These are phyloP conservation scores for Dactylorhiza incarnata DNA, from an alignment of 106 monocot species.

Conservation along the genomic window DNA sequence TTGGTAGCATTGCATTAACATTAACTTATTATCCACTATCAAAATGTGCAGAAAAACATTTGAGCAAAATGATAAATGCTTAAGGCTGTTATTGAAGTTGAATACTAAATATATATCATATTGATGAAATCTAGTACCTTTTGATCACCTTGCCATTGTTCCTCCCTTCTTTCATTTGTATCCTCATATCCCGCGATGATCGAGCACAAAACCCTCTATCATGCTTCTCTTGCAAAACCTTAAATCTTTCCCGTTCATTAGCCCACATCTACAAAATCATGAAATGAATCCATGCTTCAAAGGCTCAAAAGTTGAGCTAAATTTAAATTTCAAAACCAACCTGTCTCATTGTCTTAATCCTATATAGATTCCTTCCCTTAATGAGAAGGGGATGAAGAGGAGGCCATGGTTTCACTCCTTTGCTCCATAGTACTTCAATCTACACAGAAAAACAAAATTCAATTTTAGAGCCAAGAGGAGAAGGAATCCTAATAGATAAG, in stretches of 20 bases:
- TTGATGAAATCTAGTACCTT: constrained; percentile 14
- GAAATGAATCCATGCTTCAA: not conserved
- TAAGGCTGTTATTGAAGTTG: not conserved
- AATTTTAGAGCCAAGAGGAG: not conserved
- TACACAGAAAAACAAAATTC: constrained; percentile 1
- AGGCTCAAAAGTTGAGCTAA: not conserved
- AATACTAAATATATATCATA: not conserved
- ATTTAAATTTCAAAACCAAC: constrained; percentile 18
- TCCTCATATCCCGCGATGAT: constrained; percentile 50
- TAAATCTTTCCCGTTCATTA: constrained; percentile 59
- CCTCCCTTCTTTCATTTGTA: constrained; percentile 43
- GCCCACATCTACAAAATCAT: constrained; percentile 48
- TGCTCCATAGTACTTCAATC: constrained; percentile 89
- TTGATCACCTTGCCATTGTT: constrained; percentile 8
- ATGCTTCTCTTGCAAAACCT: constrained; percentile 74
- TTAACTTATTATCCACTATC: not conserved
- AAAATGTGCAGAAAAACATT: not conserved
- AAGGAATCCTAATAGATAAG: not conserved
- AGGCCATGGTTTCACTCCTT: constrained; percentile 62
- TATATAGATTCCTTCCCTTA: constrained; percentile 85
- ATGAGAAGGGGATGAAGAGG: constrained; percentile 78
- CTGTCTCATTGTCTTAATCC: constrained; percentile 76
- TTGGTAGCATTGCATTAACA: not conserved
- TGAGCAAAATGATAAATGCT: not conserved
- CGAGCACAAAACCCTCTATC: constrained; percentile 53